Evolutionary conservation across 352 stramenopile species (phyloP), one percentile per base, ranked within the genome.

Genomic region (Globisporangium emineosum): DNA sequence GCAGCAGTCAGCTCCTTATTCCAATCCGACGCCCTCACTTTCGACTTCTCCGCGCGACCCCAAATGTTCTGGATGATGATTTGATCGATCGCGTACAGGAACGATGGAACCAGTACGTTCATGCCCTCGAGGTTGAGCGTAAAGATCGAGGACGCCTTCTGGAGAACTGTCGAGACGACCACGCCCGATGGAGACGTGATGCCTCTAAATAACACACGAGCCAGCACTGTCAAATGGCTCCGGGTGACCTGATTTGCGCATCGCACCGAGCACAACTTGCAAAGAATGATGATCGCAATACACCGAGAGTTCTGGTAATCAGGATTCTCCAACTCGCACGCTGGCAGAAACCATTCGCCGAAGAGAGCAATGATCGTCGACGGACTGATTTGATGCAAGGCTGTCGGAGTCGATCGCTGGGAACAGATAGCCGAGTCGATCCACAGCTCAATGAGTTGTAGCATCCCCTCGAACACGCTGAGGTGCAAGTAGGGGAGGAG

Each of bases 1-100:
- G 83, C 79, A 0, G 87, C 85, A 49, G 79, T 90, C 1, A 94
- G 72, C 58, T 94, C 83, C 55, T 88, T 89, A 56, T 91, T 91
- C 85, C 85, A 94, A 32, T 92, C 80, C 7, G 83, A 92, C 1
- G 74, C 77, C 51, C 87, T 90, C 13, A 79, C 79, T 52, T 88
- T 90, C 0, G 78, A 86, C 30, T 83, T 82, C 61, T 87, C 69
- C 8, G 85, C 85, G 9, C 78, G 73, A 25, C 71, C 80, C 79
- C 83, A 94, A 23, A 94, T 94, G 32, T 89, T 92, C 35, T 79
- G 73, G 13, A 94, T 79, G 68, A 93, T 93, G 49, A 96, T 89
- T 53, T 88, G 73, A 56, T 96, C 87, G 23, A 96, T 79, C 0
- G 84, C 79, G 60, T 93, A 85, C 43, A 96, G 67, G 73, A 94